Conservation (phyloP, 805 yeast species). For the Metschnikowia matae region DNA sequence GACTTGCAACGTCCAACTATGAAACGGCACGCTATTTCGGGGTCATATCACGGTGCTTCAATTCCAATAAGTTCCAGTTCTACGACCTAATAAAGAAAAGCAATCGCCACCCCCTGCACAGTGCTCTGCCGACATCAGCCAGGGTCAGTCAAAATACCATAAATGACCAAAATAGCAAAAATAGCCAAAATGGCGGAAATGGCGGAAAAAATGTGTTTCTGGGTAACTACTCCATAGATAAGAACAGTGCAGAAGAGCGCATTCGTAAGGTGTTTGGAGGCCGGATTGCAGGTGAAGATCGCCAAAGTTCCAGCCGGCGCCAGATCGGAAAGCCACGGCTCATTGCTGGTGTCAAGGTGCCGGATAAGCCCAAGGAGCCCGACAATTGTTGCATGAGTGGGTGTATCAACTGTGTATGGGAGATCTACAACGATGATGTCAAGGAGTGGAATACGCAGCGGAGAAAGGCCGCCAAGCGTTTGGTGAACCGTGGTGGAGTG, state of each 20-base stretch:
- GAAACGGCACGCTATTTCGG: background rate
- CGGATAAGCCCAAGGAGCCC: slow-evolving; percentile 83
- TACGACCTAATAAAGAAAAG: slow-evolving; percentile 36
- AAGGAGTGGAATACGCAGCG: slow-evolving; percentile 72
- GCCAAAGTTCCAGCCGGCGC: slow-evolving; percentile 37
- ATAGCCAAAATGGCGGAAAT: background rate
- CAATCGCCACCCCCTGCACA: slow-evolving; percentile 28
- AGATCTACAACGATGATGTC: slow-evolving; percentile 79
- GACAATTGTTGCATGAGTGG: slow-evolving; percentile 98
- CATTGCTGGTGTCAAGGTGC: slow-evolving; percentile 66
- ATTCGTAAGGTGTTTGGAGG: slow-evolving; percentile 53
- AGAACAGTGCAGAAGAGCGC: slow-evolving; percentile 41
- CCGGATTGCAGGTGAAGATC: slow-evolving; percentile 49
- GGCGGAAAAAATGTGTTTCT: background rate
- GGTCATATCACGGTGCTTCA: background rate
- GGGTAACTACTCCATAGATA: slow-evolving; percentile 4
- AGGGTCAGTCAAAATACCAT: background rate
- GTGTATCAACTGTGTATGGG: slow-evolving; percentile 97
- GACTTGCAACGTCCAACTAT: background rate
- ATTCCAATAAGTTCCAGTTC: slow-evolving; percentile 22
- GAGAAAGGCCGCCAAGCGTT: slow-evolving; percentile 47
- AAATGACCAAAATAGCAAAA: background rate
- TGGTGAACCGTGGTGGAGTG: slow-evolving; percentile 35
- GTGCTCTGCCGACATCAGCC: slow-evolving; percentile 5
- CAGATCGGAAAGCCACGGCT: slow-evolving; percentile 33